Percentiles rank a stretch among this genome's conserved stretches.
Evolutionary conservation across 2,329 filamentous ascomycete species (phyloP).

Genomic region (Colletotrichum karsti): DNA sequence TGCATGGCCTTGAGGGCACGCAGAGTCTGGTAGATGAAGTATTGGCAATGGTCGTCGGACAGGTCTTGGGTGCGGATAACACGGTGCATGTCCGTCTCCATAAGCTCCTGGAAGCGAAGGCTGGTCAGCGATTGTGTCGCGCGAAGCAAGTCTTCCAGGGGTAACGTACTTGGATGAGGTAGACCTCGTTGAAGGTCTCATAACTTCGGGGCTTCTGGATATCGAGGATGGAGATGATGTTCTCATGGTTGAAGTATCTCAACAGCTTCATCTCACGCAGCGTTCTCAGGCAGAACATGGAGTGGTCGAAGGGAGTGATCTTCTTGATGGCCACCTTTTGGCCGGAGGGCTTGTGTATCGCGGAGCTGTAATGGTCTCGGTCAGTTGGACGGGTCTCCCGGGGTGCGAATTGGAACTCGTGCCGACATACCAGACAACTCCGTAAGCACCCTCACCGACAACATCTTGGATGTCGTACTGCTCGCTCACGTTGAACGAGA

Average conservation of each 20-base stretch:
- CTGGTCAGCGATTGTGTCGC: constrained; percentile 29
- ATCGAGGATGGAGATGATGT: constrained; percentile 99
- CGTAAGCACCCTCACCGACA: constrained; percentile 97
- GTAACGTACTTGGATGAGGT: constrained; percentile 87
- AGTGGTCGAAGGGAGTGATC: constrained; percentile 99
- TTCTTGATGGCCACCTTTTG: constrained; percentile 99
- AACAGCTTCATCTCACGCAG: constrained; percentile 99
- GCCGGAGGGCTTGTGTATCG: constrained; percentile 95
- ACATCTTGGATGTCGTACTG: constrained; percentile 99
- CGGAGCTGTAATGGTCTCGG: constrained; percentile 70
- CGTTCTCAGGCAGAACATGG: constrained; percentile 97
- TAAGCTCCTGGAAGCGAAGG: constrained; percentile 75
- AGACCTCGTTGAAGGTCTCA: constrained; percentile 96
- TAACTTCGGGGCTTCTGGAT: constrained; percentile 98
- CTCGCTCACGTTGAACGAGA: constrained; percentile 99
- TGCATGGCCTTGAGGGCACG: constrained; percentile 99
- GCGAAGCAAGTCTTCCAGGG: not conserved
- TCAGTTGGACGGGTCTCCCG: constrained; percentile 6
- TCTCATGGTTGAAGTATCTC: constrained; percentile 99
- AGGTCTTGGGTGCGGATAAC: constrained; percentile 98
- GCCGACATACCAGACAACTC: constrained; percentile 88
- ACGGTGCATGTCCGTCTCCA: constrained; percentile 99
- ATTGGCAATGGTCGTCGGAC: constrained; percentile 99
- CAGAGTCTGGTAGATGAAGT: constrained; percentile 99
- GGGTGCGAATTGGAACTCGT: not conserved